Evolutionary conservation across 495 filamentous ascomycete genomes (phyloP).

Genomic region (Annulohypoxylon maeteangense): DNA sequence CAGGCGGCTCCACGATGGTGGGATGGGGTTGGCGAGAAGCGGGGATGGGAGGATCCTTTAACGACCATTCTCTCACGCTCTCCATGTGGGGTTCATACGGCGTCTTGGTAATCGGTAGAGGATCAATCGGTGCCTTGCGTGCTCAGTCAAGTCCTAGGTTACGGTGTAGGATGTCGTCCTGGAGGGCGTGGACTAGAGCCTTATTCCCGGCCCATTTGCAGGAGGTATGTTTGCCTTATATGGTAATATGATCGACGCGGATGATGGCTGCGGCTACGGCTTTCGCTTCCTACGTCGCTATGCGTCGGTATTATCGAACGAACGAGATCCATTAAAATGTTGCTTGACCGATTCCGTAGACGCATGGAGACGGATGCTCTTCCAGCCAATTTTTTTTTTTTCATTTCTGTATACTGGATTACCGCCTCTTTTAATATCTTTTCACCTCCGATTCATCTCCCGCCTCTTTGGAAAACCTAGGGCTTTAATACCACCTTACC

Average conservation of each 20-base stretch:
- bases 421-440: background rate
- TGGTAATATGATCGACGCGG: conserved; percentile 31
- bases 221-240: conserved; percentile 7
- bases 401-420: background rate
- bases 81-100: background rate
- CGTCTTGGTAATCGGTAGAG: background rate
- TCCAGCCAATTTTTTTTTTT: conserved; percentile 16
- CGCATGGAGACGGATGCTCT: conserved; percentile 1
- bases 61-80: background rate
- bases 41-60: conserved; percentile 4
- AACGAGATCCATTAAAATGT: conserved; percentile 31
- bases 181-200: background rate
- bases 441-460: background rate
- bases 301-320: conserved; percentile 31
- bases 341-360: conserved; percentile 20
- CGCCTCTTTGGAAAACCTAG: background rate
- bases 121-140: background rate
- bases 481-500: background rate
- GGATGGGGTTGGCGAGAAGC: background rate
- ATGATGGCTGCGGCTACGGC: conserved; percentile 28
- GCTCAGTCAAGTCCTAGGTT: background rate
- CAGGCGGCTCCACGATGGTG: conserved; percentile 1
- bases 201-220: conserved; percentile 16
- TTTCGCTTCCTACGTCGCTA: conserved; percentile 34
- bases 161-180: background rate